phyloP scores from a whole-genome alignment of 2,329 filamentous ascomycete species.

The Colletotrichum sp. region DNA sequence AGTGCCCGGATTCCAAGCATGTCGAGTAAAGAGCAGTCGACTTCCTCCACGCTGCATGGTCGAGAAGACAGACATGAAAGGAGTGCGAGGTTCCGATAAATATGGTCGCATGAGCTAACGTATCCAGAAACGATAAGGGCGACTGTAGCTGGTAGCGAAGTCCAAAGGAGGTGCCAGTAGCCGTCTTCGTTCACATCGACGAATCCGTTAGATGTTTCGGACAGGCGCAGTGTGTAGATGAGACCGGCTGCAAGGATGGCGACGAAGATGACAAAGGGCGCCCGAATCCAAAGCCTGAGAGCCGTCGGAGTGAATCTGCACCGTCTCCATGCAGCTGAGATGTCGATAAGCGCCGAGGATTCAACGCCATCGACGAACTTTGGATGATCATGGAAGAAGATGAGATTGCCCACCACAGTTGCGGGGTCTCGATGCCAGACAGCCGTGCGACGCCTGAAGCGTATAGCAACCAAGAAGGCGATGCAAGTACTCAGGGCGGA shows the following conservation, averaged over 20 bases:
- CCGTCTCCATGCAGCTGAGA: not conserved
- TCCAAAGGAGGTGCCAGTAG: slow-evolving; percentile 3
- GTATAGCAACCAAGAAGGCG: not conserved
- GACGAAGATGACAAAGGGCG: not conserved
- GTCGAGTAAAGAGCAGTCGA: not conserved
- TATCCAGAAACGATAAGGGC: not conserved
- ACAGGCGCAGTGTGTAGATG: not conserved
- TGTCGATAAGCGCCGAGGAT: not conserved
- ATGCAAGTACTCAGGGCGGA: not conserved
- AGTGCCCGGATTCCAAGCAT: not conserved
- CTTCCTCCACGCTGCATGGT: not conserved
- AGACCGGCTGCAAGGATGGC: not conserved
- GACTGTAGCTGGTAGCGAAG: not conserved
- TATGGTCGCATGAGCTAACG: not conserved
- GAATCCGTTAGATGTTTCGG: not conserved
- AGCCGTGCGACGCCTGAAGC: not conserved
- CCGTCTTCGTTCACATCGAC: not conserved
- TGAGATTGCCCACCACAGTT: not conserved
- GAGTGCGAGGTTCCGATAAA: not conserved
- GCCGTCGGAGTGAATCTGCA: not conserved
- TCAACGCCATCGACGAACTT: not conserved
- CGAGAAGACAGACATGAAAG: not conserved
- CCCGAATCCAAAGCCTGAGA: not conserved
- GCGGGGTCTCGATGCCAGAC: not conserved
- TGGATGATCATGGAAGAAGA: not conserved